phyloP scores from a whole-genome alignment of 2,329 filamentous ascomycete species.

The Ceratocystis alfenasii region DNA sequence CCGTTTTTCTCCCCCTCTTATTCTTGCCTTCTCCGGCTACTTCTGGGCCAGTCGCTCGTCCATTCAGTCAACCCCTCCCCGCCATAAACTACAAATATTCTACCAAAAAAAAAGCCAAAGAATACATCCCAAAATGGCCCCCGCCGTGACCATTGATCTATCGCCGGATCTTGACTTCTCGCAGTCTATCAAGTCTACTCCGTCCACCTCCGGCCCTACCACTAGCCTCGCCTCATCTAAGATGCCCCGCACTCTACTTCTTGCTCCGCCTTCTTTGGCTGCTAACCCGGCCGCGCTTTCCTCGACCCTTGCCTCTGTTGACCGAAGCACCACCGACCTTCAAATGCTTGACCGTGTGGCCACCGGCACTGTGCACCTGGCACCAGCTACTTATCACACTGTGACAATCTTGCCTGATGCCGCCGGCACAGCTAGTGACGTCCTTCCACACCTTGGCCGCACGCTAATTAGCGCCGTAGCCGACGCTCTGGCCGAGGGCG shows the following conservation, averaged over 20 bases:
- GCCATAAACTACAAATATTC: neutral
- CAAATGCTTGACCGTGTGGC: conserved; percentile 96
- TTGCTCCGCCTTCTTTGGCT: conserved; percentile 82
- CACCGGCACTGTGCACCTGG: conserved; percentile 66
- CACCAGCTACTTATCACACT: conserved; percentile 65
- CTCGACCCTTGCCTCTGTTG: conserved; percentile 56
- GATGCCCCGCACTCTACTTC: conserved; percentile 56
- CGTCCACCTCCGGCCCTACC: conserved; percentile 25
- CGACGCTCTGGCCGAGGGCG: conserved; percentile 58
- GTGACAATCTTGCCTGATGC: conserved; percentile 74
- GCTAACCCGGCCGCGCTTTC: conserved; percentile 69
- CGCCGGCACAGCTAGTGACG: conserved; percentile 52
- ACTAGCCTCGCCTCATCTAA: conserved; percentile 29
- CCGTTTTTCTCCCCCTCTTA: neutral
- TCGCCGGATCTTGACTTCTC: conserved; percentile 40
- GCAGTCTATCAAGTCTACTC: conserved; percentile 27
- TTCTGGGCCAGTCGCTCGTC: neutral
- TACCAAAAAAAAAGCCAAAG: conserved; percentile 26
- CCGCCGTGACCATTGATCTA: conserved; percentile 43
- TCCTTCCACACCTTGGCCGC: conserved; percentile 50
- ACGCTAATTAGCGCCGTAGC: conserved; percentile 58
- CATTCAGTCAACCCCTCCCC: neutral
- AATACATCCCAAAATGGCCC: conserved; percentile 34
- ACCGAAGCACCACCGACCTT: conserved; percentile 68
- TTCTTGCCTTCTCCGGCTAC: neutral